A percentile compares a stretch with the other conserved stretches of the same genome.
Conservation (phyloP, 768 basidiomycete genomes). For the Mycena albidolilacea region DNA sequence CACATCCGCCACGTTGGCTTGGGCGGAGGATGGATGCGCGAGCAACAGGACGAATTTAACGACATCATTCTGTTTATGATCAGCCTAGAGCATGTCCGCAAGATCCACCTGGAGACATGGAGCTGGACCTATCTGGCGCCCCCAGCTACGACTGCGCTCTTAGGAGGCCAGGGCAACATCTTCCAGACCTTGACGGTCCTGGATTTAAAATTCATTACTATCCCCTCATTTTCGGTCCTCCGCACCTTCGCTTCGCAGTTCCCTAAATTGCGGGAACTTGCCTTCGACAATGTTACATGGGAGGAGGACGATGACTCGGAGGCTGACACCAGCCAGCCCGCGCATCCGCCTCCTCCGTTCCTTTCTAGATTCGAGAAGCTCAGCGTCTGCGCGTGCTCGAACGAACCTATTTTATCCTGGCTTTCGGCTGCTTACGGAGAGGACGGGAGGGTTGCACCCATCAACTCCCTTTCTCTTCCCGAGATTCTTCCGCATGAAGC, state of each 20-base stretch:
- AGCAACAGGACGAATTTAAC: slow-evolving; percentile 39
- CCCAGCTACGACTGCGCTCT: slow-evolving; percentile 51
- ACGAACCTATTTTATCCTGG: slow-evolving; percentile 49
- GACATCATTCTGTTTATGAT: slow-evolving; percentile 42
- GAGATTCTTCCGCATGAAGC: slow-evolving; percentile 50
- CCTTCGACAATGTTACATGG: slow-evolving; percentile 65
- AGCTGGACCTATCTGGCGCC: slow-evolving; percentile 42
- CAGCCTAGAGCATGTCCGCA: slow-evolving; percentile 39
- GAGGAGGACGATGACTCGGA: slow-evolving; percentile 55
- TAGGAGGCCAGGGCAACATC: slow-evolving; percentile 59
- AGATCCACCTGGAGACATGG: slow-evolving; percentile 46
- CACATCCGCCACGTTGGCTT: slow-evolving; percentile 50
- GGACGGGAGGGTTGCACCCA: slow-evolving; percentile 41
- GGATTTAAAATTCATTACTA: slow-evolving; percentile 55
- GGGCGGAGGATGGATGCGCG: slow-evolving; percentile 45
- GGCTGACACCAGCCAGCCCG: slow-evolving; percentile 48
- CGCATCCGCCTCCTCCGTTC: slow-evolving; percentile 49
- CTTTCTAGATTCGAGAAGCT: slow-evolving; percentile 54
- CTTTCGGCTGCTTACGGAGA: slow-evolving; percentile 36
- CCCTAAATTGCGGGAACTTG: slow-evolving; percentile 59
- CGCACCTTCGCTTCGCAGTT: slow-evolving; percentile 67
- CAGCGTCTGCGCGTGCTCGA: slow-evolving; percentile 47
- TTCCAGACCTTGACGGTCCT: slow-evolving; percentile 66
- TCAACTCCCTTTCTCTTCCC: slow-evolving; percentile 45
- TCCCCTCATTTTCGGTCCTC: slow-evolving; percentile 62